phyloP scores from a whole-genome alignment of 441 rosid genomes.

The Heliophila coronopifolia region DNA sequence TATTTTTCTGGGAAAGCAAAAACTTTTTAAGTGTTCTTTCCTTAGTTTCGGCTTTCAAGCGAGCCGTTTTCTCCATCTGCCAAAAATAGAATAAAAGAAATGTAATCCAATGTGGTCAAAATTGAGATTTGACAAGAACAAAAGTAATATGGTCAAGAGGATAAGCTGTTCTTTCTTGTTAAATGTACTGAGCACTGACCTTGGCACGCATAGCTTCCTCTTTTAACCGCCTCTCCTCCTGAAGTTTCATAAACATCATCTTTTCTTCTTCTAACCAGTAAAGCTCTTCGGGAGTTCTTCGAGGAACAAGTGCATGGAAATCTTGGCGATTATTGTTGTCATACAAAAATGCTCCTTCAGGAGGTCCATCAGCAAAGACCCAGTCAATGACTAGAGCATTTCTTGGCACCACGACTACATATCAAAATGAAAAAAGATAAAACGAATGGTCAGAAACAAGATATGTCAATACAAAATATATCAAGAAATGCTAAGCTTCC shows the following conservation, averaged over 20 bases:
- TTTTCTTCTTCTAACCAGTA: slow-evolving; percentile 81
- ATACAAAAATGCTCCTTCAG: slow-evolving; percentile 57
- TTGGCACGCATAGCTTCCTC: slow-evolving; percentile 71
- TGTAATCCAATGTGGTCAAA: background rate
- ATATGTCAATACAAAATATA: background rate
- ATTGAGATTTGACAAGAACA: background rate
- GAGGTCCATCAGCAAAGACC: slow-evolving; percentile 93
- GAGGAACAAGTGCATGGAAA: slow-evolving; percentile 69
- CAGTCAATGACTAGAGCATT: slow-evolving; percentile 72
- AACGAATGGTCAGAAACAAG: background rate
- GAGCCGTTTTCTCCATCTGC: slow-evolving; percentile 64
- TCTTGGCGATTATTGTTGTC: slow-evolving; percentile 71
- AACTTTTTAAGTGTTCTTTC: slow-evolving; percentile 65
- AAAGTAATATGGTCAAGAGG: slow-evolving; percentile 10
- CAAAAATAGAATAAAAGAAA: slow-evolving; percentile 17
- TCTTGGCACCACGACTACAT: slow-evolving; percentile 62
- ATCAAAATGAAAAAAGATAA: slow-evolving; percentile 9
- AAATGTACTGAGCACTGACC: slow-evolving; percentile 38
- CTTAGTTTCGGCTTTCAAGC: slow-evolving; percentile 70
- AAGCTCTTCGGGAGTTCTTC: slow-evolving; percentile 40
- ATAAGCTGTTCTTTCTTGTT: slow-evolving; percentile 1
- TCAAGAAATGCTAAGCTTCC: slow-evolving; percentile 13
- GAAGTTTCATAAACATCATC: slow-evolving; percentile 48
- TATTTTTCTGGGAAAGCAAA: slow-evolving; percentile 73
- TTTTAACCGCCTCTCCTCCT: slow-evolving; percentile 56